These are phyloP conservation scores for Penicillium manginii DNA, from an alignment of 495 filamentous ascomycete genomes.

Conservation along the genomic window DNA sequence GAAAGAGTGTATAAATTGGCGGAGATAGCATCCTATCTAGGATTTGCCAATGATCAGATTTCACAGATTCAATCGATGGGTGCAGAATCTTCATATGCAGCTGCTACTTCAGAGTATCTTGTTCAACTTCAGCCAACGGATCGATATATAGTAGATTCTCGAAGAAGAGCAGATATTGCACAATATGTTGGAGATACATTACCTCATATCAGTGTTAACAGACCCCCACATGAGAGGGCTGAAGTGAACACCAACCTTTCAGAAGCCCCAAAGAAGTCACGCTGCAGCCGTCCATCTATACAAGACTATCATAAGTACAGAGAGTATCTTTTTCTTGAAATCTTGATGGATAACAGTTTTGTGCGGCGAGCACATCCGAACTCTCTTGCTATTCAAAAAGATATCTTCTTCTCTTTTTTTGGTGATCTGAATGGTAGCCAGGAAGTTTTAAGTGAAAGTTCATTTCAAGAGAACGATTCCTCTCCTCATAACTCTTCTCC, in stretches of 20 bases:
- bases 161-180: neutral
- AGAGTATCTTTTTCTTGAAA: neutral
- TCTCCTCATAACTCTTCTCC: neutral
- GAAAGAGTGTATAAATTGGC: neutral
- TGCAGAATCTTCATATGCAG: neutral
- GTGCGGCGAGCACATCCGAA: constrained; percentile 4
- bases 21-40: neutral
- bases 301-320: too few relatives aligned
- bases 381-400: constrained; percentile 6
- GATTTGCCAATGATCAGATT: neutral
- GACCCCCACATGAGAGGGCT: too few relatives aligned
- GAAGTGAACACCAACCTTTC: too few relatives aligned
- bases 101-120: neutral
- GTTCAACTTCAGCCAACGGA: neutral
- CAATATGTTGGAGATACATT: neutral
- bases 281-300: too few relatives aligned
- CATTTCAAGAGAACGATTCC: neutral
- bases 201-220: neutral
- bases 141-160: neutral
- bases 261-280: too few relatives aligned
- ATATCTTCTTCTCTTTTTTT: constrained; percentile 11
- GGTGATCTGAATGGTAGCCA: constrained; percentile 2
- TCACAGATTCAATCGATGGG: neutral
- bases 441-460: too few relatives aligned
- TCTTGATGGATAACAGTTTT: neutral